These are phyloP conservation scores for Trametes pubescens DNA, from an alignment of 1,284 basidiomycete genomes.

Conservation along the genomic window DNA sequence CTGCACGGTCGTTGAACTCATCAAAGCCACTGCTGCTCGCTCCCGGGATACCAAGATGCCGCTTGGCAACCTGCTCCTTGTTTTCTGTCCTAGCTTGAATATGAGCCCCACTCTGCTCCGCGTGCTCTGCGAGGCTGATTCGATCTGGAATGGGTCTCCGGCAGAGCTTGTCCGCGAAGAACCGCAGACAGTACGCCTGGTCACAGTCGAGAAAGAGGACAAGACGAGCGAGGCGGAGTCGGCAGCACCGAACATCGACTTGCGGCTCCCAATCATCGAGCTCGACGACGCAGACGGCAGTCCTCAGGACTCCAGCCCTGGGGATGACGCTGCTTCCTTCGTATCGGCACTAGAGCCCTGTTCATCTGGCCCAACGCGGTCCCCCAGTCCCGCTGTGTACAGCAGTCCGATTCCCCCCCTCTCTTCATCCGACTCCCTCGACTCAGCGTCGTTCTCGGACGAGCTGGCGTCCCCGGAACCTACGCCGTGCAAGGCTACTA, in stretches of 20 bases:
- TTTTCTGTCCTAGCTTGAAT: constrained; percentile 83
- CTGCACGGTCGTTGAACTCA: constrained; percentile 75
- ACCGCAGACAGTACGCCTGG: not conserved
- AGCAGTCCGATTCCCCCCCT: constrained; percentile 49
- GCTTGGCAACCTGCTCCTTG: constrained; percentile 78
- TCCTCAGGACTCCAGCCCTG: constrained; percentile 24
- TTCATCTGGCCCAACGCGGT: constrained; percentile 46
- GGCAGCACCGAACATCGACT: constrained; percentile 16
- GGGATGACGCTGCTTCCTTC: constrained; percentile 43
- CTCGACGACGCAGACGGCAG: constrained; percentile 25
- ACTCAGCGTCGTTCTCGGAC: constrained; percentile 52
- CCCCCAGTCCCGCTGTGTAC: constrained; percentile 46
- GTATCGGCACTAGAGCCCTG: constrained; percentile 44
- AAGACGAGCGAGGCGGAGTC: constrained; percentile 1
- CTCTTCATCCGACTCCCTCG: constrained; percentile 55
- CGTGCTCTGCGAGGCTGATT: constrained; percentile 74
- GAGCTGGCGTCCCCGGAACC: constrained; percentile 45
- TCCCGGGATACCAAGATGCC: constrained; percentile 85
- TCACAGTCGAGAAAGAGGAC: not conserved
- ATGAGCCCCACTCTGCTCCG: constrained; percentile 81
- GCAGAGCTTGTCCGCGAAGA: constrained; percentile 11
- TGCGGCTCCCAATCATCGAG: constrained; percentile 30
- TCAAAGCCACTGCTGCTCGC: constrained; percentile 69
- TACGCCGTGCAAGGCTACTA: constrained; percentile 34
- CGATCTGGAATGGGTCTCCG: constrained; percentile 60